A percentile compares a stretch with the other conserved stretches of the same genome.
phyloP scores from a whole-genome alignment of 2,329 filamentous ascomycete genomes.

The Talaromyces sp. region DNA sequence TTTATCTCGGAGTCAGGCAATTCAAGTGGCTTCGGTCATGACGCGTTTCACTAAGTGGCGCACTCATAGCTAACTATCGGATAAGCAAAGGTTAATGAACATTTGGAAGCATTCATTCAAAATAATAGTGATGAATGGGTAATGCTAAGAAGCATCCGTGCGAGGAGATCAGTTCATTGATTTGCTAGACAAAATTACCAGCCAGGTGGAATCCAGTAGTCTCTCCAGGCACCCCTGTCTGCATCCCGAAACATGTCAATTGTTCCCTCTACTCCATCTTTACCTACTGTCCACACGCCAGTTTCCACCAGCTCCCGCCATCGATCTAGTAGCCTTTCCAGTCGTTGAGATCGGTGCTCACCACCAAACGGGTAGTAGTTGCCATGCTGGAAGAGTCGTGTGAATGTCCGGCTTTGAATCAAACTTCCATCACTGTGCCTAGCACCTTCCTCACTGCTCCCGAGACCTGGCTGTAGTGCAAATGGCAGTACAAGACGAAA shows the following conservation, averaged over 20 bases:
- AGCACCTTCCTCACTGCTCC: slow-evolving; percentile 17
- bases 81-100: neutral
- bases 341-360: slow-evolving; percentile 12
- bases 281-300: slow-evolving; percentile 20
- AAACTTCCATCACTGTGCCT: slow-evolving; percentile 22
- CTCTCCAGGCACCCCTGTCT: slow-evolving; percentile 12
- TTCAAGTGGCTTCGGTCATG: too few species aligned
- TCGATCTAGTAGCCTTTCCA: slow-evolving; percentile 18
- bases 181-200: neutral
- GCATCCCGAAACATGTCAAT: slow-evolving; percentile 19
- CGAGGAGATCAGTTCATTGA: neutral
- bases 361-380: slow-evolving; percentile 13
- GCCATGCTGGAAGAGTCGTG: slow-evolving; percentile 11
- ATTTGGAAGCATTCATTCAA: neutral
- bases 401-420: slow-evolving; percentile 11
- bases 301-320: slow-evolving; percentile 18
- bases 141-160: neutral
- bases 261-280: slow-evolving; percentile 18
- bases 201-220: slow-evolving; percentile 17
- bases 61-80: neutral
- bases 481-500: slow-evolving; percentile 13
- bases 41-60: too few species aligned
- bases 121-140: neutral
- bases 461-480: neutral
- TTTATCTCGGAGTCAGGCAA: too few species aligned